These are phyloP conservation scores for Aspergillus brasiliensis DNA, from an alignment of 2,329 filamentous ascomycete species.

Conservation along the genomic window DNA sequence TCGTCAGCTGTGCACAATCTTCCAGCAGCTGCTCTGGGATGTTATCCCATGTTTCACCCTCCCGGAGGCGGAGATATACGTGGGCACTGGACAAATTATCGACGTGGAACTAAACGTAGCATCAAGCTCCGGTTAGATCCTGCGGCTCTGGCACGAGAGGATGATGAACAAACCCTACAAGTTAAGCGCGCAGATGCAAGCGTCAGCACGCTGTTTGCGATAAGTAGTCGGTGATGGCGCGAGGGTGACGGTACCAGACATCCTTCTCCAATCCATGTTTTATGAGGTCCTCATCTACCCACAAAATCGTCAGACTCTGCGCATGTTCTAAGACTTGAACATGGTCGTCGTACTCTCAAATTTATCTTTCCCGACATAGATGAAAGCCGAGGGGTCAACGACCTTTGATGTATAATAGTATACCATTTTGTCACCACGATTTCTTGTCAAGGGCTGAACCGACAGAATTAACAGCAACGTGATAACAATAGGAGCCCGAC, in stretches of 20 bases:
- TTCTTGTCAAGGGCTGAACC: background rate
- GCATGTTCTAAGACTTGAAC: constrained; percentile 5
- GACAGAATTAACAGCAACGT: background rate
- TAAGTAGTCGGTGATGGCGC: background rate
- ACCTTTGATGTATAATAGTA: constrained; percentile 91
- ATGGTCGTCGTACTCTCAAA: constrained; percentile 75
- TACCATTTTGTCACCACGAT: constrained; percentile 61
- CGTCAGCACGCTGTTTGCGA: constrained; percentile 1
- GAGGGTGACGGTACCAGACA: constrained; percentile 67
- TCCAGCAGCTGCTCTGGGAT: constrained; percentile 74
- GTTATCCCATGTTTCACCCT: constrained; percentile 79
- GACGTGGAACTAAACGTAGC: constrained; percentile 74
- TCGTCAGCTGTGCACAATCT: constrained; percentile 96
- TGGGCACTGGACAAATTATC: constrained; percentile 97
- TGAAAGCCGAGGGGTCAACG: constrained; percentile 77
- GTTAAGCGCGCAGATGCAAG: background rate
- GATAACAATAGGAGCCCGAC: background rate
- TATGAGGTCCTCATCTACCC: constrained; percentile 89
- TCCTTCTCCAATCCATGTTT: constrained; percentile 93
- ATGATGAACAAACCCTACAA: constrained; percentile 34
- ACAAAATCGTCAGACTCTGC: constrained; percentile 16
- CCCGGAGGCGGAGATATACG: constrained; percentile 84
- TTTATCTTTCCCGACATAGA: constrained; percentile 99
- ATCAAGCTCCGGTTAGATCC: constrained; percentile 10
- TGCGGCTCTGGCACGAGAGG: background rate